Evolutionary conservation across 177 flowering plant species (phyloP), one percentile per base, ranked within the genome.

Genomic region (Vitis hybrid): DNA sequence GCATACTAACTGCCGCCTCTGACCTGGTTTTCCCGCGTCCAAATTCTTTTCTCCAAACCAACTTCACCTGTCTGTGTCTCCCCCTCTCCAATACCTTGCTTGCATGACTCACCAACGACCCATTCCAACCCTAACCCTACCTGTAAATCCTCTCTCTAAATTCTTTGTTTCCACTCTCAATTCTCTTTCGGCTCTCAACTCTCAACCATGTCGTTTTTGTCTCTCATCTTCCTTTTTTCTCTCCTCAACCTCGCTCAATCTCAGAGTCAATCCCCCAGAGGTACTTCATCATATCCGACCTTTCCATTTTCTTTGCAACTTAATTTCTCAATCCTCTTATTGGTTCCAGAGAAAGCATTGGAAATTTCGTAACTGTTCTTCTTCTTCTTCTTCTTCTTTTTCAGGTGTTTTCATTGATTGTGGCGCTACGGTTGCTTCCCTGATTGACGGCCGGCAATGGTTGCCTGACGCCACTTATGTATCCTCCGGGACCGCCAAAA

Each of bases 331-430:
- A 18, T n/a, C 61, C 11, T 10, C 6, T 34, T 6, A 1, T 34
- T 5, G 39, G 39, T 34, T 34, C 39, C 39, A 4, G 39, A 34
- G 39, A 34, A 34, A 34, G 39, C 39, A 34, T 34, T 34, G 5
- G 39, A 34, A 34, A 4, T 4, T 34, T 34, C 5, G 0, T 34
- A 5, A 34, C 39, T 34, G 39, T 6, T 11, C 39, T 57, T 39
- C 65, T 10, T 48, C 12, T 16, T 62, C 15, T 0, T 68, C 19
- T 48, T 61, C 5, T 12, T 20, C 20, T 10, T 13, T 53, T 71
- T 66, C 81, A 88, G 98, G 88, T 29, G 54, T 58, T 13, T 63
- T 85, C 13, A 87, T 94, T 51, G 78, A 93, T 64, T 94, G 98
- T 70, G 98, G 99, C 14, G 84, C 94, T 13, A 59, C 77, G 1